Conservation (phyloP, 163 green algal genomes). For the Scenedesmus sp. region DNA sequence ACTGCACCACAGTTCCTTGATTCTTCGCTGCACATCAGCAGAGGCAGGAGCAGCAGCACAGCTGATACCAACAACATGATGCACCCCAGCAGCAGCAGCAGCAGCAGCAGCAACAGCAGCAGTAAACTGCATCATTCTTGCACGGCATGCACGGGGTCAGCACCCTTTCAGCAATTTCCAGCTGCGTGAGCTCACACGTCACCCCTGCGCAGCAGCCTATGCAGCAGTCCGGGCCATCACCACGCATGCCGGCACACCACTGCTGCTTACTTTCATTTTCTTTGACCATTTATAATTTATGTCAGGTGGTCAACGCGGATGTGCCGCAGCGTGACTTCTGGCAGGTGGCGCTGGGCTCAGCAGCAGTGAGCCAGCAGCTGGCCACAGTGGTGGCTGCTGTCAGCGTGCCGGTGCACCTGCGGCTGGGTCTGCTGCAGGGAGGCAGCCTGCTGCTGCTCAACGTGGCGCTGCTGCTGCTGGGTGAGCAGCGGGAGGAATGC, state of each 20-base stretch:
- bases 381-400: constrained; percentile 63
- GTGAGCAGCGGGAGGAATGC: constrained; percentile 34
- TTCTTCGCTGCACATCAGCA: background rate
- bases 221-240: background rate
- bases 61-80: too few relatives aligned
- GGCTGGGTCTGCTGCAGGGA: constrained; percentile 44
- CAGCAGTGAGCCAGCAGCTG: constrained; percentile 82
- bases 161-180: background rate
- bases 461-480: constrained; percentile 53
- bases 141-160: background rate
- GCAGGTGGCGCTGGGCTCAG: constrained; percentile 73
- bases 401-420: constrained; percentile 66
- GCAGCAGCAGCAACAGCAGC: background rate
- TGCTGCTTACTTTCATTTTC: background rate
- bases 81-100: background rate
- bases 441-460: constrained; percentile 46
- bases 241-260: background rate
- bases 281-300: background rate
- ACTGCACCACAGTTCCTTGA: too few relatives aligned
- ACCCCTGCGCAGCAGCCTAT: too few relatives aligned
- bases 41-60: background rate
- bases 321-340: constrained; percentile 75
- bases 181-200: too few relatives aligned
- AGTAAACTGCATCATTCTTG: background rate
- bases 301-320: constrained; percentile 78